Percentiles rank a stretch among this genome's conserved stretches.
Evolutionary conservation across 148 eudicot genomes (phyloP).

Genomic region (Polygonum aviculare): DNA sequence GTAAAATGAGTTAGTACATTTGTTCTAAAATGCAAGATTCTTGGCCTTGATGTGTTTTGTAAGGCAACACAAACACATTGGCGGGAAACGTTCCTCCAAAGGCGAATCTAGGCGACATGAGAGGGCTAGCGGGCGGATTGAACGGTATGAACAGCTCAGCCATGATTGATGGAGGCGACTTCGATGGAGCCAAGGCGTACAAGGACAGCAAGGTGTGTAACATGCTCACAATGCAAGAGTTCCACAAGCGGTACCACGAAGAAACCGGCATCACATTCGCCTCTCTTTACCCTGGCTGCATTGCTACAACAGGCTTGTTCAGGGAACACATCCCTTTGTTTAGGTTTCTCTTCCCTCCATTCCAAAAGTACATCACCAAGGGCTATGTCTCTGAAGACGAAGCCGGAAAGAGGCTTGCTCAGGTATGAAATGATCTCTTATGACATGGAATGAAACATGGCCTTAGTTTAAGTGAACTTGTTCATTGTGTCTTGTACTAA

Average conservation of each 20-base stretch:
- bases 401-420: constrained; percentile 82
- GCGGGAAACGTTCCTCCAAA: constrained; percentile 95
- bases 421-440: constrained; percentile 26
- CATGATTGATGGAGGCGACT: constrained; percentile 88
- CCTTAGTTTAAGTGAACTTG: too few relatives aligned
- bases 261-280: constrained; percentile 73
- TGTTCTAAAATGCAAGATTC: not conserved
- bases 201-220: constrained; percentile 94
- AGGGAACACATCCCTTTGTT: constrained; percentile 77
- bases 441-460: not conserved
- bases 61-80: constrained; percentile 87
- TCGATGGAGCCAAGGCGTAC: constrained; percentile 91
- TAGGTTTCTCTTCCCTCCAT: constrained; percentile 77
- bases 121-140: constrained; percentile 77
- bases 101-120: constrained; percentile 81
- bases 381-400: constrained; percentile 84
- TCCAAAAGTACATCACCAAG: constrained; percentile 79
- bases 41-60: not conserved
- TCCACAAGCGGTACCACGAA: constrained; percentile 70
- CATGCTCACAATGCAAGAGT: constrained; percentile 94
- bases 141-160: constrained; percentile 66
- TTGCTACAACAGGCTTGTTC: constrained; percentile 82
- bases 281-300: constrained; percentile 88
- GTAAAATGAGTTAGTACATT: not conserved
- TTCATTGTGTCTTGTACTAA: not conserved